These are phyloP conservation scores for Falciphora oryzae DNA, from an alignment of 2,329 filamentous ascomycete genomes.

Conservation along the genomic window DNA sequence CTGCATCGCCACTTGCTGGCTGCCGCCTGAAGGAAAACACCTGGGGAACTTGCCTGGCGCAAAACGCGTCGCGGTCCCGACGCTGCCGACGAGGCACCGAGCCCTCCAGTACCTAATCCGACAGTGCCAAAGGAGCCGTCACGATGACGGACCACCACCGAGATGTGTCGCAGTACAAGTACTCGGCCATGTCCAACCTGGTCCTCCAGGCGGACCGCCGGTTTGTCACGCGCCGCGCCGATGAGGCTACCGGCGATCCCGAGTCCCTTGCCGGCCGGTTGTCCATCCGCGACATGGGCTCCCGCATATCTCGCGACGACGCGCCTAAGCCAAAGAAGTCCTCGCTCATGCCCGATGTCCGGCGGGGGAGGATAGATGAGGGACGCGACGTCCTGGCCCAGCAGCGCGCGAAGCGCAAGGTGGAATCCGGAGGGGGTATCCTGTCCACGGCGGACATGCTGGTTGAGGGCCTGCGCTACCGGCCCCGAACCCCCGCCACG, in stretches of 20 bases:
- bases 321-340: conserved; percentile 73
- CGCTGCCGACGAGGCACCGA: conserved; percentile 3
- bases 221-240: conserved; percentile 85
- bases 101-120: conserved; percentile 3
- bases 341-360: conserved; percentile 59
- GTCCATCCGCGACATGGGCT: conserved; percentile 92
- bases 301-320: conserved; percentile 69
- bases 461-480: conserved; percentile 87
- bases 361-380: conserved; percentile 71
- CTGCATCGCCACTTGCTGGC: conserved; percentile 10
- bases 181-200: conserved; percentile 99
- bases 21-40: conserved; percentile 6
- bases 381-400: conserved; percentile 67
- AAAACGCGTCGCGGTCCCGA: background rate
- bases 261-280: conserved; percentile 94
- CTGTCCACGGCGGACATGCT: conserved; percentile 78
- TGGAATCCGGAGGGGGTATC: conserved; percentile 67
- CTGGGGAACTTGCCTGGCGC: background rate
- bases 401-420: conserved; percentile 79
- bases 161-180: conserved; percentile 96
- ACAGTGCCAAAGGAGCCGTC: conserved; percentile 19
- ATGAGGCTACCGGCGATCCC: conserved; percentile 94
- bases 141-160: conserved; percentile 69
- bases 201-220: conserved; percentile 98
- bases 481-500: conserved; percentile 85